Evolutionary conservation across 208 protist genomes (phyloP).

Genomic region (Crithidia brevicula): DNA sequence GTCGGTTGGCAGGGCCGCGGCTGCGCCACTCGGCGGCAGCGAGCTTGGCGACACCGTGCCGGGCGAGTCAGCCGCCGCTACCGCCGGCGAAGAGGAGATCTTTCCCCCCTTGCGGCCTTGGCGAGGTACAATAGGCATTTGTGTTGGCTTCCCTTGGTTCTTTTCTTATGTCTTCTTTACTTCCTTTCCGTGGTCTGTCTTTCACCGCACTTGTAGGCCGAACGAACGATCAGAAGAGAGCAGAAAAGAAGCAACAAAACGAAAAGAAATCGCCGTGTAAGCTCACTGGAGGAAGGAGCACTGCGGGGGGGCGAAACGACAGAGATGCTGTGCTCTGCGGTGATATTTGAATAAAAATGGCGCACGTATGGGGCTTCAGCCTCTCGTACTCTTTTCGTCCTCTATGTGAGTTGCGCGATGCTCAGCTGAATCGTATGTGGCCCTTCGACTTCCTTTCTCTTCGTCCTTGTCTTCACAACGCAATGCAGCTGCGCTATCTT

Average conservation of each 20-base stretch:
- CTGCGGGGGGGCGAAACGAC: no score
- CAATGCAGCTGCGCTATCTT: no score
- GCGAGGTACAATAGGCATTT: constrained; percentile 77
- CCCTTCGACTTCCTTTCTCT: not conserved
- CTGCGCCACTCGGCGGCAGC: constrained; percentile 30
- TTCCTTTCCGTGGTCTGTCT: no score
- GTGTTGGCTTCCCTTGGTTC: no score
- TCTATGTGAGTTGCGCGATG: constrained; percentile 6
- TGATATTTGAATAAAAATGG: no score
- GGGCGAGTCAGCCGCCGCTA: constrained; percentile 46
- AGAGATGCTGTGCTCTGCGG: no score
- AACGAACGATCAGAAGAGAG: no score
- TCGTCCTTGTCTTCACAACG: not conserved
- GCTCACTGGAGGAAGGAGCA: not conserved
- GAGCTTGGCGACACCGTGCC: constrained; percentile 60
- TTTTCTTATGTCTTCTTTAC: no score
- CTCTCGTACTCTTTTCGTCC: no score
- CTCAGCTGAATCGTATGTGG: not conserved
- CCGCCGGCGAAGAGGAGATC: constrained; percentile 64
- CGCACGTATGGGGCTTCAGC: no score
- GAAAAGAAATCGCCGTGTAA: constrained; percentile 8
- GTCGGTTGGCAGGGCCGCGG: constrained; percentile 26
- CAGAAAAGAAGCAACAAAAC: constrained; percentile 7
- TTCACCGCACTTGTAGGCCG: no score
- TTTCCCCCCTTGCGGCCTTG: constrained; percentile 90